These are phyloP conservation scores for Colletotrichum spaethianum DNA, from an alignment of 2,329 filamentous ascomycete genomes.

Conservation along the genomic window DNA sequence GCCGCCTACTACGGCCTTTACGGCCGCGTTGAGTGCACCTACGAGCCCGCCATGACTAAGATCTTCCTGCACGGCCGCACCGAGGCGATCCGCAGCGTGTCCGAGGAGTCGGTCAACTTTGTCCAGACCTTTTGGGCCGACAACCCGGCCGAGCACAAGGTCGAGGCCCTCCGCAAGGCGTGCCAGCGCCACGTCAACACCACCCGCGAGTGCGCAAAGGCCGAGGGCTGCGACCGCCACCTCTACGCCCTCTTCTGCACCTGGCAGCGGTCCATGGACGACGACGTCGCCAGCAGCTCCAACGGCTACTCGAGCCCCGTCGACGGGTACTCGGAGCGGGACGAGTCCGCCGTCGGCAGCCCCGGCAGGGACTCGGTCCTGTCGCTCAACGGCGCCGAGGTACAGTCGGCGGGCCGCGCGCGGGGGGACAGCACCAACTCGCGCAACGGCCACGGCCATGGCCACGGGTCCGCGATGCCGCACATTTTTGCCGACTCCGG, in stretches of 20 bases:
- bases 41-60: constrained; percentile 99
- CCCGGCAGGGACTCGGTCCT: constrained; percentile 66
- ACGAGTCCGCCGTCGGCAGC: constrained; percentile 63
- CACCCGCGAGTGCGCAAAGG: constrained; percentile 90
- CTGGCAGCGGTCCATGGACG: constrained; percentile 91
- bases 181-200: constrained; percentile 85
- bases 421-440: constrained; percentile 70
- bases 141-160: constrained; percentile 84
- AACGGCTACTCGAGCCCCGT: constrained; percentile 74
- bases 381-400: constrained; percentile 55
- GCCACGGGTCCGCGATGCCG: constrained; percentile 68
- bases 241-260: constrained; percentile 94
- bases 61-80: constrained; percentile 93
- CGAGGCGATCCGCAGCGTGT: constrained; percentile 91
- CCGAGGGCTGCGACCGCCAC: constrained; percentile 91
- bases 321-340: constrained; percentile 64
- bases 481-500: constrained; percentile 88
- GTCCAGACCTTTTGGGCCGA: constrained; percentile 96
- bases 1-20: constrained; percentile 98
- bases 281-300: constrained; percentile 72
- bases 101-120: constrained; percentile 87
- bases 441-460: constrained; percentile 54
- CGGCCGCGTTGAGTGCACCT: constrained; percentile 92
- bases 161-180: constrained; percentile 87
- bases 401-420: constrained; percentile 42